Evolutionary conservation across 768 basidiomycete species (phyloP).

Genomic region (Rhodotorula toruloides): DNA sequence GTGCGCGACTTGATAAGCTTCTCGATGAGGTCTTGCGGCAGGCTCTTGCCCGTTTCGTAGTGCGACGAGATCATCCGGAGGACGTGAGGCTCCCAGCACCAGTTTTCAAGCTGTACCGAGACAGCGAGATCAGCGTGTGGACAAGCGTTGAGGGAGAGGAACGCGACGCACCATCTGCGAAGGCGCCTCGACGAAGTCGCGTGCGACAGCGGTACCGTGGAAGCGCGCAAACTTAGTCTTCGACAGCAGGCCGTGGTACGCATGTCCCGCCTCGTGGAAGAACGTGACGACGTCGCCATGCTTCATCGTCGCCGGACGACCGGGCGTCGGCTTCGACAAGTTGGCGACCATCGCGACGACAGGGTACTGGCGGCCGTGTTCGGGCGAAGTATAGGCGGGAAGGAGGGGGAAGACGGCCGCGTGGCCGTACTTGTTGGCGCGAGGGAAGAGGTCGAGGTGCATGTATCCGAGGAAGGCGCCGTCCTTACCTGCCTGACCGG

Average conservation of each 20-base stretch:
- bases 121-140: no score
- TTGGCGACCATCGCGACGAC: slow-evolving; percentile 69
- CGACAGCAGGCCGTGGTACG: slow-evolving; percentile 53
- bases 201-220: slow-evolving; percentile 55
- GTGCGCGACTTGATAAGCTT: slow-evolving; percentile 71
- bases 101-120: slow-evolving; percentile 12
- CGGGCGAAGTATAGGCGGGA: no score
- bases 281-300: slow-evolving; percentile 71
- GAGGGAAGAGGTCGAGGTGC: slow-evolving; percentile 63
- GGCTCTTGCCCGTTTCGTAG: slow-evolving; percentile 65
- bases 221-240: slow-evolving; percentile 67
- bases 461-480: slow-evolving; percentile 72
- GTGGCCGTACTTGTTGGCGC: slow-evolving; percentile 65
- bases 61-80: slow-evolving; percentile 74
- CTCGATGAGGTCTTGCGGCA: slow-evolving; percentile 66
- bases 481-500: slow-evolving; percentile 35
- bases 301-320: slow-evolving; percentile 72
- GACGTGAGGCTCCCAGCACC: slow-evolving; percentile 52
- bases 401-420: slow-evolving; percentile 63
- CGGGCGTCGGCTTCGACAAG: slow-evolving; percentile 74
- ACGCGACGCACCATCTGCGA: slow-evolving; percentile 92
- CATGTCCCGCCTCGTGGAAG: slow-evolving; percentile 25
- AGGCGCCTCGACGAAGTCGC: slow-evolving; percentile 66
- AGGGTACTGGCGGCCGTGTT: no score
- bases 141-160: slow-evolving; percentile 9